Conservation (phyloP, 768 basidiomycete species). For the Leccinum broughii region DNA sequence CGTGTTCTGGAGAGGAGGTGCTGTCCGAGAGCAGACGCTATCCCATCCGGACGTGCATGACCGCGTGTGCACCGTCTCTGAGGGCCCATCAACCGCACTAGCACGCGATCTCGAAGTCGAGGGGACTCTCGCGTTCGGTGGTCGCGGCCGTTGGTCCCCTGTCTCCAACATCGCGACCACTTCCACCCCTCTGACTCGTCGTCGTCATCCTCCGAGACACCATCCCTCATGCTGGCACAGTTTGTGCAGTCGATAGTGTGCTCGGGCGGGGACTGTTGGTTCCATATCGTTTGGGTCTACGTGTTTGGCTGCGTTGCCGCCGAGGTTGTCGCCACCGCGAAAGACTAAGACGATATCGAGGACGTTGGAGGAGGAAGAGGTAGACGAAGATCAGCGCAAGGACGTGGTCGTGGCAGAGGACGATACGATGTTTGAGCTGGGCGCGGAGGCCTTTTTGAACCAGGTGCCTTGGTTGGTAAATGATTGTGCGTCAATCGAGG, state of each 20-base stretch:
- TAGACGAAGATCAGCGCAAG: too few species aligned
- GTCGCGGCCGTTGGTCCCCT: not conserved
- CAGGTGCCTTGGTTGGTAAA: constrained; percentile 8
- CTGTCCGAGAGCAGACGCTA: not conserved
- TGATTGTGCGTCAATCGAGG: not conserved
- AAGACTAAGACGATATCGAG: not conserved
- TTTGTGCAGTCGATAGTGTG: not conserved
- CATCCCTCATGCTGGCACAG: not conserved
- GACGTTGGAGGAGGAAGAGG: not conserved
- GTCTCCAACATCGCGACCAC: not conserved
- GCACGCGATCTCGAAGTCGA: not conserved
- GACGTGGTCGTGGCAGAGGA: not conserved
- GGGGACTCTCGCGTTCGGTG: not conserved
- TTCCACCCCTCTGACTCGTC: not conserved
- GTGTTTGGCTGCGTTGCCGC: not conserved
- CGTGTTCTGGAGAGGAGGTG: not conserved
- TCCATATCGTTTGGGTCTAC: not conserved
- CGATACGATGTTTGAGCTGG: constrained; percentile 14
- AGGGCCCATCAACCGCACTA: not conserved
- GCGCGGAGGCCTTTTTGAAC: constrained; percentile 11
- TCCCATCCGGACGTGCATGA: not conserved
- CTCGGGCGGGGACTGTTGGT: not conserved
- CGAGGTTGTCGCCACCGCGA: not conserved
- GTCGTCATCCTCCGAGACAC: not conserved
- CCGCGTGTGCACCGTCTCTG: not conserved